Conservation (phyloP, 805 yeast species). For the Kluyveromyces aestuarii region DNA sequence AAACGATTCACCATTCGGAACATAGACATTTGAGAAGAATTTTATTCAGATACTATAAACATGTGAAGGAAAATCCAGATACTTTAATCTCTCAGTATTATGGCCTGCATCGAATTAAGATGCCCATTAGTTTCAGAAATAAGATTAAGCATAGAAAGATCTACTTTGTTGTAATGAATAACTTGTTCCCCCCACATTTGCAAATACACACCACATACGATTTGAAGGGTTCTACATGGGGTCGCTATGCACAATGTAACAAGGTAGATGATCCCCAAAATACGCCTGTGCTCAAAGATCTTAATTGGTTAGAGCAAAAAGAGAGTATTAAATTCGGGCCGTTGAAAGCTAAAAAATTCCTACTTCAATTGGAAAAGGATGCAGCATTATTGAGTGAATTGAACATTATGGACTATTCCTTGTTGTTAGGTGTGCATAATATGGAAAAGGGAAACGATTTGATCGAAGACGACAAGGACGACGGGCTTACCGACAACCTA, state of each 20-base stretch:
- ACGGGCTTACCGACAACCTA: neutral
- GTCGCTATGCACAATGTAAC: constrained; percentile 46
- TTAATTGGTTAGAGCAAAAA: constrained; percentile 72
- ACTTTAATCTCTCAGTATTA: constrained; percentile 92
- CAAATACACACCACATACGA: constrained; percentile 83
- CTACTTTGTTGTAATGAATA: constrained; percentile 94
- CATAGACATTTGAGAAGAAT: constrained; percentile 73
- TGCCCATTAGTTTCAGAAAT: constrained; percentile 49
- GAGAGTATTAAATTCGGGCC: constrained; percentile 72
- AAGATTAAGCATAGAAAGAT: constrained; percentile 52
- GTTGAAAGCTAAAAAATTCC: constrained; percentile 44
- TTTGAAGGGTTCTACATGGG: constrained; percentile 87
- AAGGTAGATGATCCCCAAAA: constrained; percentile 12
- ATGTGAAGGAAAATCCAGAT: constrained; percentile 75
- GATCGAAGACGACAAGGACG: constrained; percentile 8
- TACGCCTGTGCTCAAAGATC: constrained; percentile 63
- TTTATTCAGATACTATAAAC: constrained; percentile 66
- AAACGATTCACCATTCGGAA: constrained; percentile 90
- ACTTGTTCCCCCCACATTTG: constrained; percentile 87
- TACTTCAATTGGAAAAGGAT: constrained; percentile 67
- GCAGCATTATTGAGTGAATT: constrained; percentile 60
- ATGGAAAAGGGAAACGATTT: constrained; percentile 45
- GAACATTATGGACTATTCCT: constrained; percentile 93
- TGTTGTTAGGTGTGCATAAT: constrained; percentile 83
- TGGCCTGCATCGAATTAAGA: constrained; percentile 87